Evolutionary conservation across 495 filamentous ascomycete genomes (phyloP).

Genomic region (Penicillium antarcticum): DNA sequence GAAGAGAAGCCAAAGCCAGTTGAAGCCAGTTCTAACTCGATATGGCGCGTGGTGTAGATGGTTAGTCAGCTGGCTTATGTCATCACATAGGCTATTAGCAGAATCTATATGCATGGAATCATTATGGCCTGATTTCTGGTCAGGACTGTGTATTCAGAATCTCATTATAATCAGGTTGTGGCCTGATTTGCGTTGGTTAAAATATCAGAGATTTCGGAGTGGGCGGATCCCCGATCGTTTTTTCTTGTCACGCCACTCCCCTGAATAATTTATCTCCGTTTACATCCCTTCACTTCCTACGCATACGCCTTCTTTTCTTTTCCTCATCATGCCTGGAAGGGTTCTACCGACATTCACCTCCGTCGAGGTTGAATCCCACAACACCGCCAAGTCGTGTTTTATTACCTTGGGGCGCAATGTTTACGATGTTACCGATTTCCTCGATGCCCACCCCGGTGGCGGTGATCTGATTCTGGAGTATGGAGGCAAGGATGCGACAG

Average conservation of each 20-base stretch:
- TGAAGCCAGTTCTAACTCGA: too few species aligned
- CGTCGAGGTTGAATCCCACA: conserved; percentile 78
- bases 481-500: conserved; percentile 79
- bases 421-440: conserved; percentile 89
- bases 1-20: too few species aligned
- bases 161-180: not conserved
- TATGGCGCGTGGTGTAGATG: too few species aligned
- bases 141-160: too few species aligned
- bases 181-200: not conserved
- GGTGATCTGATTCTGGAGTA: conserved; percentile 85
- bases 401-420: conserved; percentile 86
- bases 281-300: not conserved
- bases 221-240: conserved; percentile 4
- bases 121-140: too few species aligned
- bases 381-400: conserved; percentile 81
- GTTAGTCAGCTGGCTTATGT: too few species aligned
- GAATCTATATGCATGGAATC: too few species aligned
- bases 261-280: conserved; percentile 1
- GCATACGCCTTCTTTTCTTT: not conserved
- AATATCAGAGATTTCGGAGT: conserved; percentile 2
- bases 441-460: conserved; percentile 87
- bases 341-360: conserved; percentile 75
- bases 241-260: conserved; percentile 7
- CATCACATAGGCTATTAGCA: too few species aligned
- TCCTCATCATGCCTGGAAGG: conserved; percentile 44